Evolutionary conservation across 2,329 filamentous ascomycete genomes (phyloP).

Genomic region (Fusarium sp.): DNA sequence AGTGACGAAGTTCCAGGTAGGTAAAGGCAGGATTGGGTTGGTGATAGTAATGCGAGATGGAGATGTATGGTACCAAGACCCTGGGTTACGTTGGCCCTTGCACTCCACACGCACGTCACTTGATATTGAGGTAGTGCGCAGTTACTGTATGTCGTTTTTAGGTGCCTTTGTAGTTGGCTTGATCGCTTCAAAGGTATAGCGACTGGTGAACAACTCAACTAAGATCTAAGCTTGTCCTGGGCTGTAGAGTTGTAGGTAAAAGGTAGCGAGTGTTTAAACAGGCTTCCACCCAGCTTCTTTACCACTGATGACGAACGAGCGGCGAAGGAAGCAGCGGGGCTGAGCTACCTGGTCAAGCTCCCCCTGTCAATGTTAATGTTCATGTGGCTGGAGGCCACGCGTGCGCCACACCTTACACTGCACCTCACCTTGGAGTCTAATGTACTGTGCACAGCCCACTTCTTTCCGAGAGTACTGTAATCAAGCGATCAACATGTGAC

Average conservation of each 20-base stretch:
- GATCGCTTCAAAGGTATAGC: not conserved
- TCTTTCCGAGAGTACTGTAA: not conserved
- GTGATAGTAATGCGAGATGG: slow-evolving; percentile 18
- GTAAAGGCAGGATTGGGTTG: not conserved
- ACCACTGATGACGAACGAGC: slow-evolving; percentile 39
- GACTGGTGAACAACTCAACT: not conserved
- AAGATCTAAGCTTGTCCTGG: not conserved
- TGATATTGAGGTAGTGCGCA: not conserved
- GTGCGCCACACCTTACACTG: slow-evolving; percentile 29
- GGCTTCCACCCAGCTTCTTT: slow-evolving; percentile 23
- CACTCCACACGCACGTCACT: slow-evolving; percentile 40
- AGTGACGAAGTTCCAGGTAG: not conserved
- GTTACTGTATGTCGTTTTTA: slow-evolving; percentile 11
- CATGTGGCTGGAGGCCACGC: slow-evolving; percentile 31
- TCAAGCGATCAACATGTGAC: not conserved
- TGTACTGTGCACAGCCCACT: slow-evolving; percentile 11
- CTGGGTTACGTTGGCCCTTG: slow-evolving; percentile 31
- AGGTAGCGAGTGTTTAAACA: slow-evolving; percentile 19
- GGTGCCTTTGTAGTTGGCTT: slow-evolving; percentile 1
- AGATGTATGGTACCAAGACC: slow-evolving; percentile 32
- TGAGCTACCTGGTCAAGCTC: slow-evolving; percentile 30
- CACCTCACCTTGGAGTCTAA: not conserved
- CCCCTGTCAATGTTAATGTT: not conserved
- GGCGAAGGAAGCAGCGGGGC: slow-evolving; percentile 35
- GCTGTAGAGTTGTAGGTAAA: not conserved